phyloP scores from a whole-genome alignment of 192 early-diverging fungal genomes.

The Kappamyces sp. region DNA sequence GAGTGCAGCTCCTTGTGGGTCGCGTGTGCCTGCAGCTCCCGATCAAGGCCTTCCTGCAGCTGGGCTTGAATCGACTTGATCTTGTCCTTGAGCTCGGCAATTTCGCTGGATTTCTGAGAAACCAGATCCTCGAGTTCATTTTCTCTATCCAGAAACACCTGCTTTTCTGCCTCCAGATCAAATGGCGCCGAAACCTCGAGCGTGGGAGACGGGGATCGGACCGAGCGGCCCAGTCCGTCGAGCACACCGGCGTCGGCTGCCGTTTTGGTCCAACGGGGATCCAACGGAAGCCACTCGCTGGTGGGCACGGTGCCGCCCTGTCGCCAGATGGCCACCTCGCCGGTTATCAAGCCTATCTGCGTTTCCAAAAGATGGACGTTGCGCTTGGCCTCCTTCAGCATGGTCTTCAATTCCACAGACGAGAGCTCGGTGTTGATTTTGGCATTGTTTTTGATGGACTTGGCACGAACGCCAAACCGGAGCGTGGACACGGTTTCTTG shows the following conservation, averaged over 20 bases:
- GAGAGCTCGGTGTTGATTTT: conserved; percentile 97
- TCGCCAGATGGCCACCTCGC: too few species aligned
- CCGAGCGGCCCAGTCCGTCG: too few species aligned
- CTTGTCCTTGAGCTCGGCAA: conserved; percentile 63
- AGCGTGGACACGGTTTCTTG: conserved; percentile 90
- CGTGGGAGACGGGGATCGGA: too few species aligned
- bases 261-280: too few species aligned
- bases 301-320: conserved; percentile 29
- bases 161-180: conserved; percentile 81
- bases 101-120: conserved; percentile 82
- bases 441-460: conserved; percentile 99
- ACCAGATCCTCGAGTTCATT: conserved; percentile 93
- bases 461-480: conserved; percentile 95
- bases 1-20: conserved; percentile 63
- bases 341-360: conserved; percentile 69
- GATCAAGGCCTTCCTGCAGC: conserved; percentile 35
- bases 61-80: too few species aligned
- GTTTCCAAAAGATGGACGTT: conserved; percentile 75
- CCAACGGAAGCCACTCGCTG: conserved; percentile 31
- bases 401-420: conserved; percentile 86
- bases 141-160: conserved; percentile 91
- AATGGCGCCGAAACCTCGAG: conserved; percentile 59
- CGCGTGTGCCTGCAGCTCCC: background rate
- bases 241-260: background rate
- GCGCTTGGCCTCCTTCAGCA: conserved; percentile 84